Base-by-base conservation (phyloP, 2,329 filamentous ascomycete species). In the Colletotrichum spinosum region DNA sequence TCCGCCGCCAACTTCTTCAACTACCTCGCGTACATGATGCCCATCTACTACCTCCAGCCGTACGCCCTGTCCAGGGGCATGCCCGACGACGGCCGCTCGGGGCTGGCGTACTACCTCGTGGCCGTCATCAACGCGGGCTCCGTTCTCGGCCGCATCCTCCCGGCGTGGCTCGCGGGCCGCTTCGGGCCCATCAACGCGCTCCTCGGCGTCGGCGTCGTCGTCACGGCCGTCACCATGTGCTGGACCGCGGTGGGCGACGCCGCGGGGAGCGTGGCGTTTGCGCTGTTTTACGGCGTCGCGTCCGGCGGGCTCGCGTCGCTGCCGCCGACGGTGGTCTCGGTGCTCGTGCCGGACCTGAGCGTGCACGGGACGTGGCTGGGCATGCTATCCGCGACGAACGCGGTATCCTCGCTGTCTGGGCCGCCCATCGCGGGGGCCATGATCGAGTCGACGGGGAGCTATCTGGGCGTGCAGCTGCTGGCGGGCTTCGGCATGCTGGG, bases 81-180 rank as follows among this genome's bases (percentile, higher is more conserved):
- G 48, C 72, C 74, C 1, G 70, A 71, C 4, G 69, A 70, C 38
- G 71, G 71, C 25, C 9, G 34, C 7, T n/a, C 38, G 9, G 53
- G 45, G 11, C 69, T 83, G 6, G 78, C 77, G 2, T 73, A 77
- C 13, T 85, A 86, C 64, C 75, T 86, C 33, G 73, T 86, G 5
- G 75, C 84, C 2, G 81, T 86, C 51, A 77, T 86, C 54, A 86
- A 86, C 71, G 83, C 80, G 1, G 78, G 81, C 0, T 83, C 82
- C 0, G 75, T 84, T 8, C 75, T 83, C 8, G 84, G 85, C 0
- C 79, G 85, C 7, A 74, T 86, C 1, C 70, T 84, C 0, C 83
- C 82, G 1, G 79, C 80, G 4, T 75, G 81, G 8, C 65, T 85
- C 5, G 81, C 81, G 0, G 78, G 80, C 54, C 72, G 70, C 35